Evolutionary conservation across 495 filamentous ascomycete genomes (phyloP), one percentile per base, ranked within the genome.

Genomic region (Penicillium psychrofluorescens): DNA sequence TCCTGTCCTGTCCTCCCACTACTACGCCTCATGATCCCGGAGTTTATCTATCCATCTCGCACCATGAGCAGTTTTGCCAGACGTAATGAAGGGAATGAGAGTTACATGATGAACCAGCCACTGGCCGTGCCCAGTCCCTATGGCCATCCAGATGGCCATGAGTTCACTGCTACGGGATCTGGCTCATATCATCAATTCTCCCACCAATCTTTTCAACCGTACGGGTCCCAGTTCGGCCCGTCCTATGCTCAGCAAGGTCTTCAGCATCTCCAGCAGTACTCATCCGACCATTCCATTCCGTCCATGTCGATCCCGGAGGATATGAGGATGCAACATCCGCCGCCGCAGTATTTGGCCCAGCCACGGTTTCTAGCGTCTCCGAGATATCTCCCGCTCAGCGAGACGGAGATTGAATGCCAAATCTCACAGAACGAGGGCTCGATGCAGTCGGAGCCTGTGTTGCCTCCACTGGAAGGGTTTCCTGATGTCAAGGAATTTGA

Each of bases 401-500:
- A 67, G 9, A 54, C 53, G 11, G 70, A 71, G 22, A 67, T 72
- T 29, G 70, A 74, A 54, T 64, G 55, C 36, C 70, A 74, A 46
- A 64, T 69, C 15, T 72, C 68, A 31, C 53, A 49, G 16, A 70
- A 72, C 39, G 67, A 71, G 46, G 48, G 50, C 12, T 61, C 63
- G 4, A 67, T 68, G 66, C 49, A 66, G 10, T 74, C 70, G 9
- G 70, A 74, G 41, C 61, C 66, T 15, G 61, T 72, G 9, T 43
- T 68, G 7, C 70, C 70, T 13, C 53, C 63, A 2, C 43, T 73
- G 16, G 71, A 76, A 30, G 75, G 75, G 0, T 78, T 78, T 41
- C 76, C 76, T 1, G 67, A 74, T 51, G 66, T 68, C 10, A 62
- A 61, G 12, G 71, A 77, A 36, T 79, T 79, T 45, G 72, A 79